A percentile compares a stretch with the other conserved stretches of the same genome.
Evolutionary conservation across 1,139 yeast species (phyloP).

Genomic region (Yamadazyma friedrichii): DNA sequence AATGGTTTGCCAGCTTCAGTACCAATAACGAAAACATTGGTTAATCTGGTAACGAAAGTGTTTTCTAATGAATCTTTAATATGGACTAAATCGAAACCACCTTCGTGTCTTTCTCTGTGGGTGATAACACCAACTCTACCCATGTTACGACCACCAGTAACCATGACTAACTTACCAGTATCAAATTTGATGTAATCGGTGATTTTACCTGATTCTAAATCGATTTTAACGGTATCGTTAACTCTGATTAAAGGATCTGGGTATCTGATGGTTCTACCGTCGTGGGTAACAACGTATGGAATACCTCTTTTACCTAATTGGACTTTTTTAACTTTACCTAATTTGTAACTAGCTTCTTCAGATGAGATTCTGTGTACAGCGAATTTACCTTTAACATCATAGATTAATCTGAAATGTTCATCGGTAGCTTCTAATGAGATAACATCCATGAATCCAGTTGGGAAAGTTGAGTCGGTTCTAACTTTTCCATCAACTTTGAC

Average conservation of each 20-base stretch:
- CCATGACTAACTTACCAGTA: slow-evolving; percentile 94
- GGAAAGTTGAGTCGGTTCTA: slow-evolving; percentile 98
- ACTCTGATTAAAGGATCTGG: slow-evolving; percentile 96
- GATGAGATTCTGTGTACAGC: slow-evolving; percentile 99
- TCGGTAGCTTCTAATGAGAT: slow-evolving; percentile 95
- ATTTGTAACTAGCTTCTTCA: slow-evolving; percentile 97
- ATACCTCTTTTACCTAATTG: slow-evolving; percentile 98
- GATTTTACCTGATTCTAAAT: slow-evolving; percentile 93
- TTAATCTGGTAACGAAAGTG: slow-evolving; percentile 97
- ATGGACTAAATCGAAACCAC: slow-evolving; percentile 99
- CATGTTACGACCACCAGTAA: slow-evolving; percentile 99
- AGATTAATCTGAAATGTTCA: slow-evolving; percentile 98
- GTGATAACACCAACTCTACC: slow-evolving; percentile 98
- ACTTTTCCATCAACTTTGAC: slow-evolving; percentile 99
- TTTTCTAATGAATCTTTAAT: slow-evolving; percentile 96
- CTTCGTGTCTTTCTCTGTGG: slow-evolving; percentile 99
- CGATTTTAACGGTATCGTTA: slow-evolving; percentile 96
- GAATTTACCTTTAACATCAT: slow-evolving; percentile 98
- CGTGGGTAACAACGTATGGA: slow-evolving; percentile 98
- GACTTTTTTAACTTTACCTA: slow-evolving; percentile 96
- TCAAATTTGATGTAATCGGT: slow-evolving; percentile 90
- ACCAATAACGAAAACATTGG: slow-evolving; percentile 96
- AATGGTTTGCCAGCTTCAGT: slow-evolving; percentile 92
- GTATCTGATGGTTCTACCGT: slow-evolving; percentile 99
- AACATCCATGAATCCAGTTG: slow-evolving; percentile 99